Conservation (phyloP, 345 rosid genomes). For the Eutrema japonicum region DNA sequence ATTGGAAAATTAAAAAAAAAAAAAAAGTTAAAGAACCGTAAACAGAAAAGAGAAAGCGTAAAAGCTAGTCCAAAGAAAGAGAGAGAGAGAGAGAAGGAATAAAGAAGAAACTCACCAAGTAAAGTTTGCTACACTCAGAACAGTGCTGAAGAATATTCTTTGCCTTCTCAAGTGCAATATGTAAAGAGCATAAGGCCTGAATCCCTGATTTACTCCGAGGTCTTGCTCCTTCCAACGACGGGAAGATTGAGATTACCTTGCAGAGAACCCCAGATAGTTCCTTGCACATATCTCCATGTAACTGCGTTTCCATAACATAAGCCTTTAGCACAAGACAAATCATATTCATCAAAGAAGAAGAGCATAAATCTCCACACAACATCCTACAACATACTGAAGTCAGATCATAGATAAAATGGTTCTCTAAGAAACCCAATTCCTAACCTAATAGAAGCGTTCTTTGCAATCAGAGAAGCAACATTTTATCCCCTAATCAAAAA, state of each 20-base stretch:
- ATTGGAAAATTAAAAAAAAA: neutral
- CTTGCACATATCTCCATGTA: slow-evolving; percentile 94
- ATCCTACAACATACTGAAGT: neutral
- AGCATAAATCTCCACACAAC: slow-evolving; percentile 4
- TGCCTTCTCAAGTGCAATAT: slow-evolving; percentile 88
- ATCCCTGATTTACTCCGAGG: slow-evolving; percentile 98
- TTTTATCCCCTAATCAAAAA: neutral
- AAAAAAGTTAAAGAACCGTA: neutral
- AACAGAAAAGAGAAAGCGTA: slow-evolving; percentile 23
- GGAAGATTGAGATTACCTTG: slow-evolving; percentile 75
- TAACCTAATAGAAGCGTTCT: neutral
- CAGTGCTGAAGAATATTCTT: slow-evolving; percentile 90
- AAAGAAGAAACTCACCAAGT: slow-evolving; percentile 62
- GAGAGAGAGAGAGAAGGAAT: neutral
- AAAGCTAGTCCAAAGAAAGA: slow-evolving; percentile 17
- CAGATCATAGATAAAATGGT: neutral
- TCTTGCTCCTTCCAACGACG: slow-evolving; percentile 93
- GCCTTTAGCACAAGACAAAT: neutral
- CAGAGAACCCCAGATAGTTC: slow-evolving; percentile 69
- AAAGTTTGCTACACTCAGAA: slow-evolving; percentile 89
- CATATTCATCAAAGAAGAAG: slow-evolving; percentile 13
- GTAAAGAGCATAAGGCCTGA: slow-evolving; percentile 91
- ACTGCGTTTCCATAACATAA: slow-evolving; percentile 51
- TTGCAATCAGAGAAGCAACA: slow-evolving; percentile 1
- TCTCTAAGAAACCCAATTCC: slow-evolving; percentile 10